Conservation (phyloP, 2,329 filamentous ascomycete genomes). For the Davidsoniella neocaledoniae region DNA sequence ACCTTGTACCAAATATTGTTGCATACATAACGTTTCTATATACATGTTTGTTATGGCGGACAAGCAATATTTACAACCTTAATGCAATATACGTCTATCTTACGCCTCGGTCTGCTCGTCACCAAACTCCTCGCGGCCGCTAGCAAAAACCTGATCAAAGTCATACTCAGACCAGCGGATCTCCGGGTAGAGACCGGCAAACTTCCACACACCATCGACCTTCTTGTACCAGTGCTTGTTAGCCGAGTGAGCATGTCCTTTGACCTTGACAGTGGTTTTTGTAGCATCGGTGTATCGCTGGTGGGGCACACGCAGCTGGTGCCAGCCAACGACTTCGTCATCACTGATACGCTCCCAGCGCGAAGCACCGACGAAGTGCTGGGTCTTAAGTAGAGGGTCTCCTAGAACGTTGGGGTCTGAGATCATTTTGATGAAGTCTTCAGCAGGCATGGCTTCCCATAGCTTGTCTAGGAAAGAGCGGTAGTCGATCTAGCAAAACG, state of each 20-base stretch:
- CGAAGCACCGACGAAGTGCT: slow-evolving; percentile 45
- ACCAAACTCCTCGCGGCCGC: slow-evolving; percentile 13
- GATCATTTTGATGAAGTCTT: slow-evolving; percentile 45
- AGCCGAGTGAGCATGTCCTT: slow-evolving; percentile 42
- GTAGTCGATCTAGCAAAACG: slow-evolving; percentile 49
- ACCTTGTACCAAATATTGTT: too few relatives aligned
- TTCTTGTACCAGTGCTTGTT: slow-evolving; percentile 42
- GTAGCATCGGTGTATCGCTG: slow-evolving; percentile 40
- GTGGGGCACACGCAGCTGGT: slow-evolving; percentile 45
- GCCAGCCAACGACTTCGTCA: slow-evolving; percentile 40
- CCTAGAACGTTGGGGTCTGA: slow-evolving; percentile 40
- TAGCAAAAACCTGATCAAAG: slow-evolving; percentile 35
- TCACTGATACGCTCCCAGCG: slow-evolving; percentile 41
- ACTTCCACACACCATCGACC: slow-evolving; percentile 43
- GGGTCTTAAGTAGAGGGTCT: slow-evolving; percentile 43
- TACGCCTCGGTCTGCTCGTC: not conserved
- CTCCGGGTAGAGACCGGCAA: slow-evolving; percentile 36
- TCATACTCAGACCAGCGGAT: slow-evolving; percentile 42
- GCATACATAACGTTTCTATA: too few relatives aligned
- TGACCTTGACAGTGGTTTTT: slow-evolving; percentile 31
- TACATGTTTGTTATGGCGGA: too few relatives aligned
- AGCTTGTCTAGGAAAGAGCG: slow-evolving; percentile 41
- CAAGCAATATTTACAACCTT: too few relatives aligned
- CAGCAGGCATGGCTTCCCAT: slow-evolving; percentile 44
- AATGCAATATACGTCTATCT: too few relatives aligned